Percentiles rank a stretch among this genome's conserved stretches.
Conservation (phyloP, 1,284 basidiomycete genomes). For the Polyporus tsugae region DNA sequence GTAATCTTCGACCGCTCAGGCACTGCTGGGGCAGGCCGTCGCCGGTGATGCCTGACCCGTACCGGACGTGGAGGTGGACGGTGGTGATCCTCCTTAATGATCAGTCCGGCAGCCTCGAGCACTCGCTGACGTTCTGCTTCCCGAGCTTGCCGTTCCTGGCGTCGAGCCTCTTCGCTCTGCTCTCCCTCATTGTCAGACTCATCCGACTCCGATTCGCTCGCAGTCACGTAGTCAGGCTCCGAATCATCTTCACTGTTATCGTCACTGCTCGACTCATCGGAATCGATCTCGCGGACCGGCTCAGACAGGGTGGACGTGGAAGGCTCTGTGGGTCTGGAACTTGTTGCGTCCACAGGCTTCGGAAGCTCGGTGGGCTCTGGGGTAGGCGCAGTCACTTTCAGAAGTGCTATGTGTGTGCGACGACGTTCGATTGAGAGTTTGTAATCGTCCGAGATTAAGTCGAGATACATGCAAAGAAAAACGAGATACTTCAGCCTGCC, state of each 20-base stretch:
- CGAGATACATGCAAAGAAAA: conserved; percentile 54
- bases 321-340: conserved; percentile 12
- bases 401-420: conserved; percentile 16
- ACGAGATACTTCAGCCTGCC: conserved; percentile 76
- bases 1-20: conserved; percentile 35
- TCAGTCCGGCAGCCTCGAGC: conserved; percentile 87
- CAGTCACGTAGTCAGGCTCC: conserved; percentile 59
- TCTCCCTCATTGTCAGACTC: conserved; percentile 50
- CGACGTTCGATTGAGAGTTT: conserved; percentile 26
- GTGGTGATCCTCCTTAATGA: conserved; percentile 64
- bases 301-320: neutral
- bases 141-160: conserved; percentile 66
- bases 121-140: conserved; percentile 84
- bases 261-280: conserved; percentile 32
- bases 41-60: conserved; percentile 43
- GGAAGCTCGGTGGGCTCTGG: conserved; percentile 1
- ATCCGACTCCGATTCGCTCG: conserved; percentile 60
- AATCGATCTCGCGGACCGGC: conserved; percentile 1
- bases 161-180: conserved; percentile 53
- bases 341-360: conserved; percentile 11
- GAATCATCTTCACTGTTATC: conserved; percentile 38
- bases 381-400: conserved; percentile 14
- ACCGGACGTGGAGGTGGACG: conserved; percentile 48
- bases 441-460: conserved; percentile 40
- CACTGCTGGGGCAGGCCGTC: conserved; percentile 62